Percentiles rank a stretch among this genome's conserved stretches.
These are phyloP conservation scores for Nicotiana noctiflora DNA, from an alignment of 257 asterid genomes.

Conservation along the genomic window DNA sequence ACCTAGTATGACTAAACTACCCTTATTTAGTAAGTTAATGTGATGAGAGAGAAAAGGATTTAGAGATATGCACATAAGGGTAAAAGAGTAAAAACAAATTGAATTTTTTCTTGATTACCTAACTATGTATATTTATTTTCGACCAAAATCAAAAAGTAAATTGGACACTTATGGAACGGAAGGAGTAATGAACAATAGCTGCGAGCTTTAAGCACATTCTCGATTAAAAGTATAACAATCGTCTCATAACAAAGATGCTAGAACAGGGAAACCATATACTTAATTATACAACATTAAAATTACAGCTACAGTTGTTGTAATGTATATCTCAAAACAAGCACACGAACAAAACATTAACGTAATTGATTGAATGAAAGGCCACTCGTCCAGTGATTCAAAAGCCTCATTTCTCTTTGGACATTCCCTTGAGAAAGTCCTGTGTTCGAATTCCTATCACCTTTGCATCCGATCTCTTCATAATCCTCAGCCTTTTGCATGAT, in stretches of 20 bases:
- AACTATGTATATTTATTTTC: no score
- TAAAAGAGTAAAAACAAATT: no score
- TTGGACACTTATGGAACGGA: no score
- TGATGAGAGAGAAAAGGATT: no score
- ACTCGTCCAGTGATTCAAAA: neutral
- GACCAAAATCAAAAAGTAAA: no score
- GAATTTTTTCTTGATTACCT: no score
- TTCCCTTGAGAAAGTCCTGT: conserved; percentile 43
- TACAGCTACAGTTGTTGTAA: neutral
- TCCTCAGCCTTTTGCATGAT: conserved; percentile 69
- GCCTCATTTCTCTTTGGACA: conserved; percentile 24
- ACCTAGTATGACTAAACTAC: no score
- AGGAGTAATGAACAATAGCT: neutral
- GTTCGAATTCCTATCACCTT: conserved; percentile 41
- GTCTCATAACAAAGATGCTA: neutral
- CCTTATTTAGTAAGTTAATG: no score
- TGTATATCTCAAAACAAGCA: neutral
- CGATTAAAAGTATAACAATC: neutral
- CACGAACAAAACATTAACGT: neutral
- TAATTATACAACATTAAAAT: neutral
- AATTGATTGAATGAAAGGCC: neutral
- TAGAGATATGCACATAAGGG: no score
- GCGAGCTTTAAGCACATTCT: neutral
- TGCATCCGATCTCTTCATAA: conserved; percentile 69
- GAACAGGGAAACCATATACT: neutral